Conservation (phyloP, 805 yeast species). For the Hanseniaspora lachancei region DNA sequence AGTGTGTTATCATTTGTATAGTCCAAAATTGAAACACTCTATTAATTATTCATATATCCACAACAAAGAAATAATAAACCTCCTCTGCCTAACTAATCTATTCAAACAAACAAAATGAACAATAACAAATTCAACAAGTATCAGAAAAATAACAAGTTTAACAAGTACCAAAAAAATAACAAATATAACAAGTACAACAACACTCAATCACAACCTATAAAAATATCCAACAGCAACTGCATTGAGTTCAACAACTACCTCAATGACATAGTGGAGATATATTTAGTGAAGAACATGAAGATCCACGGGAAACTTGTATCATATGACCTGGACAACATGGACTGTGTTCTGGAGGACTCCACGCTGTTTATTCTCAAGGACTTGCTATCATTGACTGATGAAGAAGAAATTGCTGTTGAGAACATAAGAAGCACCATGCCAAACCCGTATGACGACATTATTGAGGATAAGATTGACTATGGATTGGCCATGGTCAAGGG, state of each 20-base stretch:
- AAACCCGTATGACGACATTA: conserved; percentile 45
- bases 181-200: conserved; percentile 14
- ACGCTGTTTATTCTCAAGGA: conserved; percentile 35
- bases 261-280: conserved; percentile 60
- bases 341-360: conserved; percentile 59
- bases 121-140: conserved; percentile 7
- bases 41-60: too few species aligned
- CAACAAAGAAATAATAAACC: too few species aligned
- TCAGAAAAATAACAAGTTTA: conserved; percentile 1
- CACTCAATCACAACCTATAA: conserved; percentile 27
- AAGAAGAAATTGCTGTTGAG: conserved; percentile 38
- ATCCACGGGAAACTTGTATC: conserved; percentile 76
- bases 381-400: conserved; percentile 1
- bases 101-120: background rate
- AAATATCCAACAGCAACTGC: conserved; percentile 83
- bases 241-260: conserved; percentile 64
- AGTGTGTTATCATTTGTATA: too few species aligned
- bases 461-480: conserved; percentile 13
- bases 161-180: conserved; percentile 16
- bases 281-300: conserved; percentile 75
- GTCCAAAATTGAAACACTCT: too few species aligned
- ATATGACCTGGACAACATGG: conserved; percentile 59
- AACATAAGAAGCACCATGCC: conserved; percentile 59
- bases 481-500: conserved; percentile 60
- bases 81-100: too few species aligned